Base-by-base conservation (phyloP, 495 filamentous ascomycete species). In the Neurospora cerealis region DNA sequence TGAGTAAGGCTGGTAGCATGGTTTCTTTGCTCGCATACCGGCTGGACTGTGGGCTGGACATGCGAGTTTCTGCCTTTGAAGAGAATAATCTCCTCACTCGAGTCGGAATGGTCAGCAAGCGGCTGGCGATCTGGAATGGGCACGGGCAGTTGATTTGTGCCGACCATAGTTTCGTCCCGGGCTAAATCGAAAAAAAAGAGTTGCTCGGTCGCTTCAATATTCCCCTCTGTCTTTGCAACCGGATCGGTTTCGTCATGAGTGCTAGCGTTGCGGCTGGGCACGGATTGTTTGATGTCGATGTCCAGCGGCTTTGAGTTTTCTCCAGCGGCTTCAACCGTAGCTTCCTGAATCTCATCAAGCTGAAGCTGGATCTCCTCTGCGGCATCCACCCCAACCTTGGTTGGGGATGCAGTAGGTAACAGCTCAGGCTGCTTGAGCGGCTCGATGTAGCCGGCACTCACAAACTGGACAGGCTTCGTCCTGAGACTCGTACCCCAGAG, bases 381-480 rank as follows among this genome's bases (percentile, higher is more conserved):
- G 2, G 32, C 44, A 9, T 72, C 72, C 32, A 46, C 40, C 15
- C 17, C 69, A 36, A 40, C 38, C 28, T 19, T 34, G 28, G 54
- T 66, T 17, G 54, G 28, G 15, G 28, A 66, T 66, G 54, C 54
- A 66, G 9, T 44, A 37, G 24, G 11, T 28, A 39, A 15, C 54
- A 40, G 1, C 42, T 36, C 39, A 19, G 36, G 28, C 36, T 83
- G 78, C 38, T 84, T 80, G 17, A 86, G 79, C 66, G 87, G 84
- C 38, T 90, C 84, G 42, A 90, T 81, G 38, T 83, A 83, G 32
- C 92, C 92, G 34, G 90, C 92, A 74, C 91, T 92, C 71, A 97
- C 87, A 77, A 98, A 98, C 0, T 81, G 77, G 46, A 97, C 87
- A n/a, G 86, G 85, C 69, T 87, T 82, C 69, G 84, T 75, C 73